A percentile compares a stretch with the other conserved stretches of the same genome.
phyloP scores from a whole-genome alignment of 441 rosid species.

The Euphorbia corollata region DNA sequence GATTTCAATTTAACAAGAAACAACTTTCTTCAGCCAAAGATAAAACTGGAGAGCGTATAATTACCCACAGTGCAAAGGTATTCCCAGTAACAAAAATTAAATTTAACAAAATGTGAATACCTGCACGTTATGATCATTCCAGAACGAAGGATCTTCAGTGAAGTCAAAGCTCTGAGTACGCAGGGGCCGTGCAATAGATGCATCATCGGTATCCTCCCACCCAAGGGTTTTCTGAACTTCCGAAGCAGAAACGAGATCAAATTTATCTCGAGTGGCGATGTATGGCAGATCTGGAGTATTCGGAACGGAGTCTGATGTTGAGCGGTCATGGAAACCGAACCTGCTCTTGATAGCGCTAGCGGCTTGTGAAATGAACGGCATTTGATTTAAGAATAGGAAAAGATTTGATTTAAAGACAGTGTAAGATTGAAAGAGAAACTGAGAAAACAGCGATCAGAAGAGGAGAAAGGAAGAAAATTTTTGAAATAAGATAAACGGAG shows the following conservation, averaged over 20 bases:
- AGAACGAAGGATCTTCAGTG: slow-evolving; percentile 81
- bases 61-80: not conserved
- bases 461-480: not conserved
- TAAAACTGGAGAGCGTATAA: too few relatives aligned
- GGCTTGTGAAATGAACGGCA: slow-evolving; percentile 78
- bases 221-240: slow-evolving; percentile 31
- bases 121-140: slow-evolving; percentile 98
- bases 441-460: not conserved
- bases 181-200: slow-evolving; percentile 24
- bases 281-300: slow-evolving; percentile 43
- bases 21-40: not conserved
- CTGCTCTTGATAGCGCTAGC: slow-evolving; percentile 83
- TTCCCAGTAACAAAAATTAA: too few relatives aligned
- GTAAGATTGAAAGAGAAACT: slow-evolving; percentile 8
- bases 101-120: slow-evolving; percentile 25
- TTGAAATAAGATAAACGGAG: not conserved
- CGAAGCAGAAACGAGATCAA: slow-evolving; percentile 20
- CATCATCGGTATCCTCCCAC: slow-evolving; percentile 35
- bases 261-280: slow-evolving; percentile 36
- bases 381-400: slow-evolving; percentile 1
- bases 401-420: slow-evolving; percentile 7
- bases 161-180: slow-evolving; percentile 58
- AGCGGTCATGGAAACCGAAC: slow-evolving; percentile 63
- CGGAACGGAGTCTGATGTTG: slow-evolving; percentile 41
- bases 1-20: not conserved